A percentile compares a stretch with the other conserved stretches of the same genome.
These are phyloP conservation scores for Stereum hirsutum DNA, from an alignment of 1,284 basidiomycete species.

Conservation along the genomic window DNA sequence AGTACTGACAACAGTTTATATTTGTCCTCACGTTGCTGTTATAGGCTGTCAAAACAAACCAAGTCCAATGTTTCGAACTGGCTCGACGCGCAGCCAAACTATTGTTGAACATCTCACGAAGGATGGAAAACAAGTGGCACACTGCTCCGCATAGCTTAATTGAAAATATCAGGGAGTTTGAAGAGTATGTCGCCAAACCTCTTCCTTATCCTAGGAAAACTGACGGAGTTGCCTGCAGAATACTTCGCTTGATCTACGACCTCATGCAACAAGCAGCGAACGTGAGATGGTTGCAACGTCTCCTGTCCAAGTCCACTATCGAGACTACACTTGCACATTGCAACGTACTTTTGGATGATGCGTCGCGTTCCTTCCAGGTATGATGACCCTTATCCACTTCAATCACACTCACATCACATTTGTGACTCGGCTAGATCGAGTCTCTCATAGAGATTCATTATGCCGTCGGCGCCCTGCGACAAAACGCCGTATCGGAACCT, in stretches of 20 bases:
- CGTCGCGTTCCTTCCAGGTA: constrained; percentile 39
- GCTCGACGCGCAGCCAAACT: constrained; percentile 35
- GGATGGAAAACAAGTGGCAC: constrained; percentile 38
- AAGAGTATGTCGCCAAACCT: constrained; percentile 23
- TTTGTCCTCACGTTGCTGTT: neutral
- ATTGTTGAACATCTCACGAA: constrained; percentile 32
- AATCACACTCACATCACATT: neutral
- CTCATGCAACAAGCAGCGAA: constrained; percentile 31
- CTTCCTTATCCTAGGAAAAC: neutral
- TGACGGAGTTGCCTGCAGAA: constrained; percentile 15
- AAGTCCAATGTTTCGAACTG: constrained; percentile 30
- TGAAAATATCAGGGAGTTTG: constrained; percentile 33
- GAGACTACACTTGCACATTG: constrained; percentile 27
- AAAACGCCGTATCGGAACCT: neutral
- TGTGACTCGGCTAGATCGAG: constrained; percentile 24
- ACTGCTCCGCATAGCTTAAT: constrained; percentile 31
- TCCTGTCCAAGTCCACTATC: constrained; percentile 30
- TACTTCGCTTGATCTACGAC: constrained; percentile 26
- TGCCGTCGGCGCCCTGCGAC: constrained; percentile 19
- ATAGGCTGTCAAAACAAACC: constrained; percentile 20
- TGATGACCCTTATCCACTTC: neutral
- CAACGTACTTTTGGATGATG: constrained; percentile 29
- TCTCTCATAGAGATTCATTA: constrained; percentile 43
- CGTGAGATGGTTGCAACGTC: constrained; percentile 30
- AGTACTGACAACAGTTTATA: neutral